Percentiles rank a stretch among this genome's conserved stretches.
phyloP scores from a whole-genome alignment of 495 filamentous ascomycete species.

The Penicillium longicatenatum region DNA sequence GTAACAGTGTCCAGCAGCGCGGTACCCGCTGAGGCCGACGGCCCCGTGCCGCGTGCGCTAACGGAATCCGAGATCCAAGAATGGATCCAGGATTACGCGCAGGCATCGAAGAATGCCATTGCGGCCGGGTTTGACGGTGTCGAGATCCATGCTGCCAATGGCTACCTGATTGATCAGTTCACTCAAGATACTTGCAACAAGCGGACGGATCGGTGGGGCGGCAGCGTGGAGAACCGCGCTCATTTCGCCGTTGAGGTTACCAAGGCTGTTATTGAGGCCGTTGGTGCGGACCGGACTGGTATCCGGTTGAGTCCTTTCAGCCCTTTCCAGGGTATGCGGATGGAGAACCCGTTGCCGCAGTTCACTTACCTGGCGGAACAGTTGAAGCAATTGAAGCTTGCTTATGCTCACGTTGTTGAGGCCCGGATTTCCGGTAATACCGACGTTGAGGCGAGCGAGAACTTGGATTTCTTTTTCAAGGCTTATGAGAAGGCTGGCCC shows the following conservation, averaged over 20 bases:
- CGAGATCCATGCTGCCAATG: constrained; percentile 74
- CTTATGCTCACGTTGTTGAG: constrained; percentile 69
- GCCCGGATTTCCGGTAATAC: constrained; percentile 48
- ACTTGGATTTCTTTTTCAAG: constrained; percentile 48
- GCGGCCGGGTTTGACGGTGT: constrained; percentile 76
- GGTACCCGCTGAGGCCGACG: constrained; percentile 37
- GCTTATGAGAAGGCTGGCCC: constrained; percentile 49
- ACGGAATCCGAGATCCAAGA: constrained; percentile 58
- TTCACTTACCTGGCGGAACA: constrained; percentile 59
- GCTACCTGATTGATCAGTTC: constrained; percentile 78
- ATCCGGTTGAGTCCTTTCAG: constrained; percentile 68
- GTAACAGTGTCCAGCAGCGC: constrained; percentile 53
- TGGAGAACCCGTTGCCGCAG: constrained; percentile 63
- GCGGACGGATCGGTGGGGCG: constrained; percentile 68
- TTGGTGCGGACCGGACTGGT: constrained; percentile 63
- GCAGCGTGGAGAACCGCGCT: constrained; percentile 70
- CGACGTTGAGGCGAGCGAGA: constrained; percentile 44
- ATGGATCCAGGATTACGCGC: constrained; percentile 58
- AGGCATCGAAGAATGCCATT: constrained; percentile 64
- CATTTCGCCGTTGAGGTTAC: constrained; percentile 66
- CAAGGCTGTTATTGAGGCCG: constrained; percentile 60
- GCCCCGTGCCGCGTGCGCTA: constrained; percentile 48
- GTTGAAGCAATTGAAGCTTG: constrained; percentile 57
- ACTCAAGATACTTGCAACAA: constrained; percentile 61
- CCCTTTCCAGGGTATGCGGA: constrained; percentile 68